Evolutionary conservation across 257 asterid species (phyloP).

Genomic region (Schizonepeta tenuifolia): DNA sequence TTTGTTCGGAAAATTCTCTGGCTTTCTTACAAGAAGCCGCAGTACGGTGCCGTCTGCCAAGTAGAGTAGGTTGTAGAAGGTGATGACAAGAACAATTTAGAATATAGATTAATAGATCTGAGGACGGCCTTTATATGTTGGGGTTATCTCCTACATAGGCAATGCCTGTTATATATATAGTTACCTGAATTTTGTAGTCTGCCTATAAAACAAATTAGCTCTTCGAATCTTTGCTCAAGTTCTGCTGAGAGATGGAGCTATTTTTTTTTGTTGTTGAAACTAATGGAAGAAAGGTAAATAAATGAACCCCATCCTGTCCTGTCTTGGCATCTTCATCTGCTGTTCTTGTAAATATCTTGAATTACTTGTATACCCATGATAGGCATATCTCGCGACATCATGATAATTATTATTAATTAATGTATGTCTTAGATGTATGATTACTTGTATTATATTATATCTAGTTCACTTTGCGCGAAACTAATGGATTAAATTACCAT

Average conservation of each 20-base stretch:
- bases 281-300: conserved; percentile 12
- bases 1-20: conserved; percentile 45
- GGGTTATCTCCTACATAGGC: conserved; percentile 16
- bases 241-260: conserved; percentile 9
- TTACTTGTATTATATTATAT: too few species aligned
- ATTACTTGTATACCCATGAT: too few species aligned
- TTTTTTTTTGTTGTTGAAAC: conserved; percentile 21
- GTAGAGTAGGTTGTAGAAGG: conserved; percentile 36
- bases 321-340: not conserved
- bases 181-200: conserved; percentile 38
- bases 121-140: not conserved
- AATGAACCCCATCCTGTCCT: not conserved
- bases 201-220: not conserved
- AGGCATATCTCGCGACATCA: too few species aligned
- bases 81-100: conserved; percentile 9
- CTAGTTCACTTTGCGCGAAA: too few species aligned
- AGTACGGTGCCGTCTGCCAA: conserved; percentile 56
- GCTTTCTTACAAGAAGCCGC: conserved; percentile 57
- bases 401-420: too few species aligned
- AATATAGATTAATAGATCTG: conserved; percentile 22
- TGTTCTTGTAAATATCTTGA: not conserved
- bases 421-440: too few species aligned
- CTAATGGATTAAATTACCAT: too few species aligned
- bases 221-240: not conserved
- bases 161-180: conserved; percentile 28